Evolutionary conservation across 768 basidiomycete species (phyloP).

Genomic region (Suillus plorans): DNA sequence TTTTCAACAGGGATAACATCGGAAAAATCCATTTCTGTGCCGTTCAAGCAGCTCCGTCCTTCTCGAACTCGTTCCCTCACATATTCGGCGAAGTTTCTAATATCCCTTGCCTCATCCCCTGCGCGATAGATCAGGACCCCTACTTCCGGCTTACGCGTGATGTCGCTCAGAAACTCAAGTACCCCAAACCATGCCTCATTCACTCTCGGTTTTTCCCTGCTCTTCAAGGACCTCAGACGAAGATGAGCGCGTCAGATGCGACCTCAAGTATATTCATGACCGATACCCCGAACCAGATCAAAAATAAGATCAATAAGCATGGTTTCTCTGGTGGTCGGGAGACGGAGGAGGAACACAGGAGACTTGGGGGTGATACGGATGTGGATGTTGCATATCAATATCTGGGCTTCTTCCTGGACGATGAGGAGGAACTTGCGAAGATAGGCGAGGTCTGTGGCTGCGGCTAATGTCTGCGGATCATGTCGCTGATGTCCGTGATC

Average conservation of each 20-base stretch:
- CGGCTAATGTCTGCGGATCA: neutral
- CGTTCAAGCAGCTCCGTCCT: constrained; percentile 93
- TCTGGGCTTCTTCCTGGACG: constrained; percentile 91
- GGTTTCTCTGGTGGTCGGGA: constrained; percentile 96
- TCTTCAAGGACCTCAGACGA: constrained; percentile 95
- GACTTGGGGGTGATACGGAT: constrained; percentile 86
- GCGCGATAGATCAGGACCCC: constrained; percentile 96
- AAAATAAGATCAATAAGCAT: constrained; percentile 95
- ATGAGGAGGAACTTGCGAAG: constrained; percentile 82
- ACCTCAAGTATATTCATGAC: constrained; percentile 97
- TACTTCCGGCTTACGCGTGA: constrained; percentile 99
- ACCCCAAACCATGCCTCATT: constrained; percentile 89
- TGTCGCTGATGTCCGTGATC: constrained; percentile 9
- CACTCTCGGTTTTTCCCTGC: constrained; percentile 99
- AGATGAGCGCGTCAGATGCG: constrained; percentile 96
- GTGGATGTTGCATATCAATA: constrained; percentile 98
- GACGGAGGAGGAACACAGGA: constrained; percentile 93
- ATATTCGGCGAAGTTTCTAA: constrained; percentile 85
- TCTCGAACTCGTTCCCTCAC: constrained; percentile 98
- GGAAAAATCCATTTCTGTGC: constrained; percentile 97
- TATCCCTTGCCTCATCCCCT: constrained; percentile 93
- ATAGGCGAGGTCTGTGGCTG: constrained; percentile 64
- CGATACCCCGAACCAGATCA: constrained; percentile 89
- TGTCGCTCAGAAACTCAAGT: constrained; percentile 90
- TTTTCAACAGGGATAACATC: constrained; percentile 82